These are phyloP conservation scores for Zelopaecilomyces penicillatus DNA, from an alignment of 2,329 filamentous ascomycete species.

Conservation along the genomic window DNA sequence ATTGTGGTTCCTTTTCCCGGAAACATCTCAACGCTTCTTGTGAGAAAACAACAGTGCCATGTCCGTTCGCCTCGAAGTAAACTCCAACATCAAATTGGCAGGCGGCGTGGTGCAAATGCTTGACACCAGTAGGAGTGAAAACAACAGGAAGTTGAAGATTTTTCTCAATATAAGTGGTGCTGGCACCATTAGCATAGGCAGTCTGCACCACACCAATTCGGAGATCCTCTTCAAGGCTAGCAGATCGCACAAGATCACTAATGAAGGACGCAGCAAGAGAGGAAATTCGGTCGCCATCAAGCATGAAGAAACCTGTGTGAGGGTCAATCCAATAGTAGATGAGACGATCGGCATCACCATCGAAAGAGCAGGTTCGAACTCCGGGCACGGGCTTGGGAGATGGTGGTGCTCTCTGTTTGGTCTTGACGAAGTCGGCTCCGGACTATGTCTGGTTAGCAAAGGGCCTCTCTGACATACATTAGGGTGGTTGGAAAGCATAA, in stretches of 20 bases:
- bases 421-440: slow-evolving; percentile 96
- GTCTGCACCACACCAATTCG: slow-evolving; percentile 95
- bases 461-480: neutral
- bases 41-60: slow-evolving; percentile 94
- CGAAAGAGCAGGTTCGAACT: slow-evolving; percentile 80
- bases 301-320: slow-evolving; percentile 76
- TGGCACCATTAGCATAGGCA: slow-evolving; percentile 93
- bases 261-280: slow-evolving; percentile 92
- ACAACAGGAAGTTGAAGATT: slow-evolving; percentile 82
- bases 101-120: slow-evolving; percentile 95
- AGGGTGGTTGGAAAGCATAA: neutral
- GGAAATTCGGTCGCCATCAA: slow-evolving; percentile 94
- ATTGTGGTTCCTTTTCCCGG: slow-evolving; percentile 71
- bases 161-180: slow-evolving; percentile 84
- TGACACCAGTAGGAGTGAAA: slow-evolving; percentile 92
- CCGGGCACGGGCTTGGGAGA: slow-evolving; percentile 68
- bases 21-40: slow-evolving; percentile 73
- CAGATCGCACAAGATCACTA: slow-evolving; percentile 72
- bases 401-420: slow-evolving; percentile 82
- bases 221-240: slow-evolving; percentile 69
- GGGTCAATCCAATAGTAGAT: slow-evolving; percentile 91
- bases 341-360: slow-evolving; percentile 90
- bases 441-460: slow-evolving; percentile 44
- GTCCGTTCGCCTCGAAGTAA: slow-evolving; percentile 98
- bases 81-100: slow-evolving; percentile 91